Base-by-base conservation (phyloP, 169 alveolate genomes). In the Cystoisospora suis region DNA sequence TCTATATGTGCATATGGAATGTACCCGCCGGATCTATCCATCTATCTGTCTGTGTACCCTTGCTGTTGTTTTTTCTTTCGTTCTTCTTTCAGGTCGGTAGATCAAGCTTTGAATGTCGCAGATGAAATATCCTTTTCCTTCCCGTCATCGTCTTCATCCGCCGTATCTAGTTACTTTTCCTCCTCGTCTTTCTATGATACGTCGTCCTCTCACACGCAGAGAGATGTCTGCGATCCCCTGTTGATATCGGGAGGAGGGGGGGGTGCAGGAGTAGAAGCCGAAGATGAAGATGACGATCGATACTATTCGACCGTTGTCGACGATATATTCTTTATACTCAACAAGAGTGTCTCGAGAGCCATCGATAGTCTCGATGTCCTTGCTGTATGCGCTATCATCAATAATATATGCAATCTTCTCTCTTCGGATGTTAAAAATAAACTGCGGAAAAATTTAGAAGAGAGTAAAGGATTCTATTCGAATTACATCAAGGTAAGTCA, bases 301-400 rank as follows among this genome's bases (percentile, higher is more conserved):
- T 7, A 49, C 40, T 42, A 44, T 36, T 80, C 88, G 49, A 80
- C 88, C 15, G 38, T 80, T 15, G 75, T 80, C 38, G 88, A 80
- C 38, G 88, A 80, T 49, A 46, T 80, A 15, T 80, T 80, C 75
- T 80, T 80, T 75, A 80, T 80, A 32, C 49, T 80, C 40, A 75
- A 15, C 65, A 75, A 75, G 23, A 44, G 86, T 27, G 65, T 75
- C 44, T 7, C 32, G 65, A 34, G 86, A 15, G 88, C 75, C 9
- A 80, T 80, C 75, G n/a, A 23, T 53, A 80, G 56, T 20, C 40
- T 27, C 61, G 88, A 80, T 47, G 88, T 80, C 53, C 34, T 80
- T 6, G 88, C 75, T 5, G 88, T 49, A n/a, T 80, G 88, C 61
- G 70, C 88, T 17, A 75, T 80, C 45, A 49, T 80, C 75, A 80